Percentiles rank a stretch among this genome's conserved stretches.
Conservation (phyloP, 768 basidiomycete species). For the Aureoboletus auriporus region DNA sequence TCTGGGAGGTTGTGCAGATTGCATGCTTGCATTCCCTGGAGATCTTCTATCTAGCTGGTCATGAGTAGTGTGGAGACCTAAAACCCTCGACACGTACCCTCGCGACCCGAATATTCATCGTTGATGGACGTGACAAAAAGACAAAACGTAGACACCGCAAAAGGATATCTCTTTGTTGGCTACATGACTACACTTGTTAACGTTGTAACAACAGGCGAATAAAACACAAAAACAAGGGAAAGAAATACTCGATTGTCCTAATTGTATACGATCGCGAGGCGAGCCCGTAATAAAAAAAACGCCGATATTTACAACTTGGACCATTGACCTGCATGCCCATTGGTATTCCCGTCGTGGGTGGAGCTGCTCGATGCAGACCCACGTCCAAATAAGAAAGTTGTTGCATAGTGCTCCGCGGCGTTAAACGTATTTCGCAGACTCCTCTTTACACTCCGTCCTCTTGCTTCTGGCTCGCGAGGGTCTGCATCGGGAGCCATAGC, state of each 20-base stretch:
- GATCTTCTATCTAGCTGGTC: constrained; percentile 67
- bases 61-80: constrained; percentile 11
- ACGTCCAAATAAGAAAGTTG: constrained; percentile 62
- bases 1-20: constrained; percentile 93
- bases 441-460: constrained; percentile 60
- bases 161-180: constrained; percentile 8
- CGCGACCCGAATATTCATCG: constrained; percentile 30
- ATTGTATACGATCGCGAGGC: constrained; percentile 4
- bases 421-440: constrained; percentile 64
- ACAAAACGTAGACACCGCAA: constrained; percentile 4
- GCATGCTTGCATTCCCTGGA: constrained; percentile 89
- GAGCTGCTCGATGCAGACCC: constrained; percentile 25
- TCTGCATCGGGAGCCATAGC: constrained; percentile 27
- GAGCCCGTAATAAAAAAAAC: constrained; percentile 9
- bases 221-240: constrained; percentile 6
- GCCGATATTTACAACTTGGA: constrained; percentile 20
- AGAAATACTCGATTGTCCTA: constrained; percentile 10
- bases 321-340: constrained; percentile 23
- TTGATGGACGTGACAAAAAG: neutral
- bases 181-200: constrained; percentile 27
- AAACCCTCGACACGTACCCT: constrained; percentile 17
- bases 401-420: constrained; percentile 69
- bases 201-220: constrained; percentile 22
- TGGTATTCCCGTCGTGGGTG: constrained; percentile 19
- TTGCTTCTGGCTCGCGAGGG: constrained; percentile 36